These are phyloP conservation scores for Phytophthora meadii DNA, from an alignment of 352 stramenopile genomes.

Conservation along the genomic window DNA sequence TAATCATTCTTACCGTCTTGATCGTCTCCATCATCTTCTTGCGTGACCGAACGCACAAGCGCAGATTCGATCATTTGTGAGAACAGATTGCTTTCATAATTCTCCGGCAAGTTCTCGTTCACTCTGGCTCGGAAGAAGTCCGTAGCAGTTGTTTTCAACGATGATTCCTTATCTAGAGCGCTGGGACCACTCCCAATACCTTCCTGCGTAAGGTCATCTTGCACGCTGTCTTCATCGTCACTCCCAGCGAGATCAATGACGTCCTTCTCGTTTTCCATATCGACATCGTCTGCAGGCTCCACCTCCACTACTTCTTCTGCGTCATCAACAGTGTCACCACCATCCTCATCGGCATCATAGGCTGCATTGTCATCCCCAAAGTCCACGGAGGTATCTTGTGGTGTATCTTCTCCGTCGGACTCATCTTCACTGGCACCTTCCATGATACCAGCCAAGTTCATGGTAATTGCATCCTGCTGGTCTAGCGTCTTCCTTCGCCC, in stretches of 20 bases:
- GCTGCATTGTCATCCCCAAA: conserved; percentile 38
- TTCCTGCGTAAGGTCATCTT: conserved; percentile 27
- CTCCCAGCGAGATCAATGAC: conserved; percentile 35
- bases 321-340: conserved; percentile 17
- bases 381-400: conserved; percentile 45
- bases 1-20: conserved; percentile 66
- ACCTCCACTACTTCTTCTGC: conserved; percentile 25
- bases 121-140: conserved; percentile 72
- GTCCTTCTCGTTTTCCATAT: conserved; percentile 42
- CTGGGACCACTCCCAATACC: conserved; percentile 13
- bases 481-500: conserved; percentile 39
- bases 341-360: conserved; percentile 49
- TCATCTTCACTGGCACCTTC: conserved; percentile 50
- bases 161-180: conserved; percentile 33
- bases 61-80: conserved; percentile 82
- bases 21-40: conserved; percentile 57
- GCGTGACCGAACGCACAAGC: conserved; percentile 60
- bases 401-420: conserved; percentile 46
- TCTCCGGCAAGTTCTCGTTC: conserved; percentile 47
- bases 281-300: conserved; percentile 34
- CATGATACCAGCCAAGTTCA: conserved; percentile 50
- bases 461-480: conserved; percentile 36
- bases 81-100: conserved; percentile 65
- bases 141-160: conserved; percentile 45
- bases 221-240: conserved; percentile 24